Evolutionary conservation across 2,329 filamentous ascomycete genomes (phyloP).

Genomic region (Boeremia lycopersici): DNA sequence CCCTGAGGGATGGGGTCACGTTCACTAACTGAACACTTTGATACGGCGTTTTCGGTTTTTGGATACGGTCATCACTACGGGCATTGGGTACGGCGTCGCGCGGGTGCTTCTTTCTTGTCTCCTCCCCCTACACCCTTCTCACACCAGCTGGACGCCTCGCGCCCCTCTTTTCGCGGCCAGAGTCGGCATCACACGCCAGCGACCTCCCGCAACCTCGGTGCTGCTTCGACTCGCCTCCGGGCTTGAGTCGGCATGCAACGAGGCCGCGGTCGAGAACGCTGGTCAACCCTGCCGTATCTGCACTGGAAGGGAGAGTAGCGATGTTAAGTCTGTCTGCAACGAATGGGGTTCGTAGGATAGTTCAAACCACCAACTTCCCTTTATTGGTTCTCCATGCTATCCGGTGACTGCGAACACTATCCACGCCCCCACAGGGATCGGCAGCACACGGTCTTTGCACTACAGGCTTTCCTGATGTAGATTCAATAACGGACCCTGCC

Average conservation of each 20-base stretch:
- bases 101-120: not conserved
- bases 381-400: no score
- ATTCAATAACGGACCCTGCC: no score
- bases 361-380: no score
- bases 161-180: not conserved
- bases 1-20: slow-evolving; percentile 12
- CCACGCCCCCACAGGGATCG: no score
- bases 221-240: slow-evolving; percentile 8
- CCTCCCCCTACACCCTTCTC: not conserved
- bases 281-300: not conserved
- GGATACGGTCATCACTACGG: not conserved
- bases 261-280: slow-evolving; percentile 1
- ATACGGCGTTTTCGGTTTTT: slow-evolving; percentile 4
- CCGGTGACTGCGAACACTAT: no score
- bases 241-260: slow-evolving; percentile 8
- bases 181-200: not conserved
- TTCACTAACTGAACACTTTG: not conserved
- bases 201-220: not conserved
- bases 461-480: no score
- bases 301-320: not conserved
- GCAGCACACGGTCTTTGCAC: no score
- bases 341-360: no score
- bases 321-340: no score
- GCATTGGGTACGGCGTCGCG: slow-evolving; percentile 1
- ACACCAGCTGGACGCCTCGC: not conserved